phyloP scores from a whole-genome alignment of 2,329 filamentous ascomycete genomes.

The Pezizomycotina sp. region DNA sequence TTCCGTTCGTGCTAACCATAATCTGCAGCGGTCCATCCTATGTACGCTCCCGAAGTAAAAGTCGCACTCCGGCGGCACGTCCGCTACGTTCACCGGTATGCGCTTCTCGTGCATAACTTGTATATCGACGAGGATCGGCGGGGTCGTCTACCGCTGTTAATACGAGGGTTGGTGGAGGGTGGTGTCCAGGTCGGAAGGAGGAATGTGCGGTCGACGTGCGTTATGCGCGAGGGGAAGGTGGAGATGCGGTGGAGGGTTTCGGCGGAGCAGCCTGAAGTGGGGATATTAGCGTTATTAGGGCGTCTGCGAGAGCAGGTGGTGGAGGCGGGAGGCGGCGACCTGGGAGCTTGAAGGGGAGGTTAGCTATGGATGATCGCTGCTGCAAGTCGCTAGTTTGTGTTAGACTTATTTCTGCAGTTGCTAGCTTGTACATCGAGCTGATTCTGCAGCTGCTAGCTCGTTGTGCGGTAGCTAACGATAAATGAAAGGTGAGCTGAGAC shows the following conservation, averaged over 20 bases:
- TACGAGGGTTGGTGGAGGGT: slow-evolving; percentile 58
- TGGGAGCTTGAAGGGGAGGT: no score
- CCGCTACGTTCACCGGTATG: slow-evolving; percentile 90
- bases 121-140: slow-evolving; percentile 75
- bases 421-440: slow-evolving; percentile 2
- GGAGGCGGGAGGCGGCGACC: slow-evolving; percentile 89
- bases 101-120: slow-evolving; percentile 75
- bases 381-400: no score
- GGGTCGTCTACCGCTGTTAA: slow-evolving; percentile 88
- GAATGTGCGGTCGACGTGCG: slow-evolving; percentile 69
- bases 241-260: slow-evolving; percentile 73
- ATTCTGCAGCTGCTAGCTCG: slow-evolving; percentile 8
- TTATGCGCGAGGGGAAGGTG: slow-evolving; percentile 46
- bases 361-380: no score
- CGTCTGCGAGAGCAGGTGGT: slow-evolving; percentile 88
- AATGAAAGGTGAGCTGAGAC: slow-evolving; percentile 25
- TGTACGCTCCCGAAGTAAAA: slow-evolving; percentile 97
- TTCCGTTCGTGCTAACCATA: slow-evolving; percentile 98
- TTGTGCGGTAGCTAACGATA: slow-evolving; percentile 21
- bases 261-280: slow-evolving; percentile 66
- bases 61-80: slow-evolving; percentile 91
- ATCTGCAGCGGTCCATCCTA: slow-evolving; percentile 90
- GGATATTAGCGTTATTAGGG: slow-evolving; percentile 69
- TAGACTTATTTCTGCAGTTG: slow-evolving; percentile 7
- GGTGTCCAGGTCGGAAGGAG: slow-evolving; percentile 65